Percentiles rank a stretch among this genome's conserved stretches.
Conservation (phyloP, 225 moss, liverwort and hornwort genomes). For the Ulota crispa region DNA sequence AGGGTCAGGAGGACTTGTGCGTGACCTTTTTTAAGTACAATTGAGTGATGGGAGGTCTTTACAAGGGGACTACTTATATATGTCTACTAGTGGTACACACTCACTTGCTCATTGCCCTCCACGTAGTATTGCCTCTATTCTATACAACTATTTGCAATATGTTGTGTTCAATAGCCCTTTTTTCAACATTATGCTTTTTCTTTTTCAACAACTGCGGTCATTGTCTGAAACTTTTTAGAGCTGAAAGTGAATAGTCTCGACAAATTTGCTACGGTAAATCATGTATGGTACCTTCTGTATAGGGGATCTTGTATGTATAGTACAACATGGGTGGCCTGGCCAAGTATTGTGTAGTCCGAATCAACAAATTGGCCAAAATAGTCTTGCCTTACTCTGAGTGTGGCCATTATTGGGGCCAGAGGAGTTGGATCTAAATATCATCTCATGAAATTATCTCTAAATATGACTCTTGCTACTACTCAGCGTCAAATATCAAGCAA, state of each 20-base stretch:
- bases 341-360: constrained; percentile 88
- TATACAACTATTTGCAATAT: background rate
- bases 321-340: constrained; percentile 99
- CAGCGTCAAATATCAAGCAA: background rate
- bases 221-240: background rate
- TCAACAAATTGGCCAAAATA: constrained; percentile 72
- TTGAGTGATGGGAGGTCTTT: constrained; percentile 80
- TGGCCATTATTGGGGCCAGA: constrained; percentile 88
- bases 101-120: background rate
- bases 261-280: background rate
- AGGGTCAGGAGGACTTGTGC: constrained; percentile 97
- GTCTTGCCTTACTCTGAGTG: constrained; percentile 72
- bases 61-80: constrained; percentile 85
- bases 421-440: constrained; percentile 88
- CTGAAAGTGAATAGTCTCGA: background rate
- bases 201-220: background rate
- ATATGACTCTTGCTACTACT: background rate
- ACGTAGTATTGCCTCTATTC: background rate
- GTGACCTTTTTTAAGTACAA: constrained; percentile 91
- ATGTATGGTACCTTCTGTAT: constrained; percentile 20
- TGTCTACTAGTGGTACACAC: constrained; percentile 61
- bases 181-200: background rate
- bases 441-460: constrained; percentile 7
- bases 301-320: constrained; percentile 84
- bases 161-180: background rate